Evolutionary conservation across 371 early-diverging fungal species (phyloP).

Genomic region (Circinella minor): DNA sequence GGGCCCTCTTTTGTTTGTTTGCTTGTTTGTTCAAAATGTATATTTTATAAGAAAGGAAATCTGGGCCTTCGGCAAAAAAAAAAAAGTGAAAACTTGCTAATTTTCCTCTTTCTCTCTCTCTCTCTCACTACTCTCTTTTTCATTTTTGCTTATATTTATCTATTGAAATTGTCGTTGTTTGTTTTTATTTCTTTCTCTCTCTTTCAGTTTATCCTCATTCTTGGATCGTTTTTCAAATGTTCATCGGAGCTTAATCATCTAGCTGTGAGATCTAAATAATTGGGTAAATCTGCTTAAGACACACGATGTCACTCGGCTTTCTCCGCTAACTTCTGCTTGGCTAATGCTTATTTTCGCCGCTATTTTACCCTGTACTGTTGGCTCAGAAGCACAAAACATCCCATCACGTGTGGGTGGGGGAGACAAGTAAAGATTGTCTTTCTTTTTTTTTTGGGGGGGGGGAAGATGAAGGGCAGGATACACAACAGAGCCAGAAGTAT

Average conservation of each 20-base stretch:
- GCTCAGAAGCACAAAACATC: neutral
- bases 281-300: neutral
- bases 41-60: neutral
- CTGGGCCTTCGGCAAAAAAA: neutral
- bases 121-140: too few species aligned
- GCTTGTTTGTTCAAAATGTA: neutral
- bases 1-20: neutral
- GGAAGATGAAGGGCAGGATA: neutral
- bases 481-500: neutral
- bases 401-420: neutral
- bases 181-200: neutral
- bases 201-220: neutral
- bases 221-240: neutral
- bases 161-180: too few species aligned
- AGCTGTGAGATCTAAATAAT: neutral
- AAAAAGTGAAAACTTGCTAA: too few species aligned
- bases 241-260: neutral
- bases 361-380: neutral
- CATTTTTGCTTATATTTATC: too few species aligned
- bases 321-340: constrained; percentile 15
- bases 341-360: constrained; percentile 10
- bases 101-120: neutral
- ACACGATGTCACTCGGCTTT: constrained; percentile 11
- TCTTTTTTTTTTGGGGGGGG: neutral
- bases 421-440: too few species aligned